Base-by-base conservation (phyloP, 164 flowering plant species). In the Liriodendron chinense region DNA sequence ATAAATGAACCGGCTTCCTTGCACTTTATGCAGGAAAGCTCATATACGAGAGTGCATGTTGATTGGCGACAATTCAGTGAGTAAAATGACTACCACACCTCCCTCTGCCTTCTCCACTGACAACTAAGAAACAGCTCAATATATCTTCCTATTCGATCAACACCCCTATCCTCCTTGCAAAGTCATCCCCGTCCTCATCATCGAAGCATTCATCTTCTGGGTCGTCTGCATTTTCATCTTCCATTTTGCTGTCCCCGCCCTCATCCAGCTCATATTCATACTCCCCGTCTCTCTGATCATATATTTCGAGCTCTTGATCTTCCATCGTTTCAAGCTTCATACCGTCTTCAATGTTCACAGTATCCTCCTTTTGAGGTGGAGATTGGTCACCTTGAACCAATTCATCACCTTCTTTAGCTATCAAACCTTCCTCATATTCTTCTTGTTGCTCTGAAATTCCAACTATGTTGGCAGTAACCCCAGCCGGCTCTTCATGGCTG, bases 171-270 rank as follows among this genome's bases (percentile, higher is more conserved):
- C 86, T 91, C 84, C 91, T 90, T 22, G 90, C 96, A 83, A 90
- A 91, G 78, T 91, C 97, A 79, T 92, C 95, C 65, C 88, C 94
- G 21, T 89, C 95, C 65, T 89, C 94, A 24, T 89, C 96, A 34
- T 88, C 96, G 63, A 79, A 57, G 78, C 84, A 86, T 48, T 65
- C 76, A 16, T 83, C 93, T 72, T 82, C 95, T 24, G 69, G 76
- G 7, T 89, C 91, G 43, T 34, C 43, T n/a, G 72, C 86, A 80
- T 85, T 84, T 66, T 87, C 92, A 73, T 85, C 43, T 34, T 34
- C 43, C 43, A 34, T 34, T 34, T 34, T 34, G 7, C 43, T 34
- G 43, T 34, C 89, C 25, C 79, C 92, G 14, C 84, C 98, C 34
- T 86, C 90, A 68, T 9, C 21, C 28, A 80, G 83, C 74, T 87